Evolutionary conservation across 768 basidiomycete genomes (phyloP).

Genomic region (Mrakia blollopis): DNA sequence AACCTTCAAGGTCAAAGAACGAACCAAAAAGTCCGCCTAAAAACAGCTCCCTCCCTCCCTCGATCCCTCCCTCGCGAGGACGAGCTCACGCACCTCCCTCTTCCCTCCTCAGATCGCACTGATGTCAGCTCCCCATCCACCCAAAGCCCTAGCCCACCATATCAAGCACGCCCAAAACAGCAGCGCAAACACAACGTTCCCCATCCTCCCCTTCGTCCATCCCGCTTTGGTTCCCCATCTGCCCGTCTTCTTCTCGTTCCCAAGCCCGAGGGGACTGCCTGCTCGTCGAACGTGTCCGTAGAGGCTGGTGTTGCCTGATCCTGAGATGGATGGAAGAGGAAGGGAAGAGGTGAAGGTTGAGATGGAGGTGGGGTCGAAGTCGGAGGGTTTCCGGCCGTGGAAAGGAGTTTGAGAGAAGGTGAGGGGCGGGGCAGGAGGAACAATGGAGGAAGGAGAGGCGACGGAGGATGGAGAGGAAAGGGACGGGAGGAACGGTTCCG

Average conservation of each 20-base stretch:
- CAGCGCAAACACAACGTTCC: background rate
- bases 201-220: background rate
- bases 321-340: background rate
- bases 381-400: background rate
- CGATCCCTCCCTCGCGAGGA: background rate
- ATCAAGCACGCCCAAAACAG: background rate
- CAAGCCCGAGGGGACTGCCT: background rate
- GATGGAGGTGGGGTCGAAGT: background rate
- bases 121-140: slow-evolving; percentile 1
- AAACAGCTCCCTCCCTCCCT: background rate
- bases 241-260: background rate
- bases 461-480: background rate
- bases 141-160: background rate
- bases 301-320: background rate
- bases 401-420: too few species aligned
- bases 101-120: background rate
- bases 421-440: background rate
- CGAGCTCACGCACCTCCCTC: background rate
- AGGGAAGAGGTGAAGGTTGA: background rate
- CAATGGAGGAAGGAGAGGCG: background rate
- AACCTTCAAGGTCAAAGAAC: too few species aligned
- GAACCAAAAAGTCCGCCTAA: too few species aligned
- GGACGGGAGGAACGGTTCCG: background rate
- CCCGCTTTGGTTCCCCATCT: too few species aligned
- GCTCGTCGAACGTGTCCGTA: background rate